phyloP scores from a whole-genome alignment of 2,329 filamentous ascomycete genomes.

The Cladosporium sp. region DNA sequence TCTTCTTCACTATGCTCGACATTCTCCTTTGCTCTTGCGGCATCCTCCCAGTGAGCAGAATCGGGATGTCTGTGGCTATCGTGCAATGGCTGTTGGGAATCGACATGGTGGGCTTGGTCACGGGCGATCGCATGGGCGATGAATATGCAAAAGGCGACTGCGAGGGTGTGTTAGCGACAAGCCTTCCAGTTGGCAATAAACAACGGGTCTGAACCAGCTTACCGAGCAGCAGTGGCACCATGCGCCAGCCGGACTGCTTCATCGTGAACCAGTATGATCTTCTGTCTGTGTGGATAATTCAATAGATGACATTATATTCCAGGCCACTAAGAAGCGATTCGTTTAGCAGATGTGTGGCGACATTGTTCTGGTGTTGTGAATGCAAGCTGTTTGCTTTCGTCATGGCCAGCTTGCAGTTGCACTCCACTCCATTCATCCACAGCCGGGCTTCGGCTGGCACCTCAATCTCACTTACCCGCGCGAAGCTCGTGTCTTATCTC shows the following conservation, averaged over 20 bases:
- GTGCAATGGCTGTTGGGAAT: conserved; percentile 12
- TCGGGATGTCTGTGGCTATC: conserved; percentile 13
- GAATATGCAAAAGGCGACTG: conserved; percentile 22
- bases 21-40: conserved; percentile 3
- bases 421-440: not conserved
- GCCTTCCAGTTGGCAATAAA: not conserved
- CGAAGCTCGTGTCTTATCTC: not conserved
- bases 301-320: not conserved
- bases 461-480: not conserved
- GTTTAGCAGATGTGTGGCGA: not conserved
- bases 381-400: conserved; percentile 4
- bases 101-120: conserved; percentile 11
- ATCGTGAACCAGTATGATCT: conserved; percentile 15
- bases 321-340: not conserved
- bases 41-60: conserved; percentile 13
- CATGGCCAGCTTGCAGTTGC: conserved; percentile 1
- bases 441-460: not conserved
- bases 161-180: conserved; percentile 7
- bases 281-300: not conserved
- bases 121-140: conserved; percentile 16
- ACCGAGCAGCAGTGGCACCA: conserved; percentile 21
- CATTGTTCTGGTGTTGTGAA: not conserved
- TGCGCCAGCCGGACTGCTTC: conserved; percentile 20
- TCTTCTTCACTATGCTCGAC: not conserved
- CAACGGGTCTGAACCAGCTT: conserved; percentile 7